These are phyloP conservation scores for Neonectria coccinea DNA, from an alignment of 2,329 filamentous ascomycete species.

Conservation along the genomic window DNA sequence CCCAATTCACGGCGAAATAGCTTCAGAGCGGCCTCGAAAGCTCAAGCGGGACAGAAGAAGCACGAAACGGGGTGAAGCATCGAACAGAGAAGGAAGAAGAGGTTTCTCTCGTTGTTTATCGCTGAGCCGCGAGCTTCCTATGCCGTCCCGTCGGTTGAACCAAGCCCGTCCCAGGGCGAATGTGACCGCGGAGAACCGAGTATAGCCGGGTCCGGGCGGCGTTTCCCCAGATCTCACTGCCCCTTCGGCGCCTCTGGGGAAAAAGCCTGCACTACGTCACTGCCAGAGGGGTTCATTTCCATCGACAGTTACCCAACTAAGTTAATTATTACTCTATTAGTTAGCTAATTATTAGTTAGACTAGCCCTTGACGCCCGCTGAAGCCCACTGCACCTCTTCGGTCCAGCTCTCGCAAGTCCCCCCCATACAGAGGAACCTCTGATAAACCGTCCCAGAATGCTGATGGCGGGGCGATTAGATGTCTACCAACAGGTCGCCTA, in stretches of 20 bases:
- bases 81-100: slow-evolving; percentile 26
- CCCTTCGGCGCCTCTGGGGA: slow-evolving; percentile 30
- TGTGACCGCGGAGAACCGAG: slow-evolving; percentile 50
- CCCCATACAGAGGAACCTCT: no score
- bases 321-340: no score
- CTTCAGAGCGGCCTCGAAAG: slow-evolving; percentile 26
- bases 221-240: slow-evolving; percentile 41
- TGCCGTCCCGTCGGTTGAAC: slow-evolving; percentile 42
- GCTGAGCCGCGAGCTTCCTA: slow-evolving; percentile 45
- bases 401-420: no score
- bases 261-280: slow-evolving; percentile 44
- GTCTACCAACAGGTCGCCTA: no score
- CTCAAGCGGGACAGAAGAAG: slow-evolving; percentile 1
- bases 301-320: no score
- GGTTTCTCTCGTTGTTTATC: slow-evolving; percentile 28
- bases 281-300: background rate
- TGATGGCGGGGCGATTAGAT: no score
- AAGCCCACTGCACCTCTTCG: background rate
- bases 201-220: slow-evolving; percentile 46
- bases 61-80: slow-evolving; percentile 18
- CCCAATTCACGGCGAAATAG: slow-evolving; percentile 31
- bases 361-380: slow-evolving; percentile 2
- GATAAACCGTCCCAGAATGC: no score
- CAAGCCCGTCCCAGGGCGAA: slow-evolving; percentile 37
- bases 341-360: background rate